Percentiles rank a stretch among this genome's conserved stretches.
Evolutionary conservation across 2,329 filamentous ascomycete species (phyloP).

Genomic region (Magnaporthiopsis incrustans): DNA sequence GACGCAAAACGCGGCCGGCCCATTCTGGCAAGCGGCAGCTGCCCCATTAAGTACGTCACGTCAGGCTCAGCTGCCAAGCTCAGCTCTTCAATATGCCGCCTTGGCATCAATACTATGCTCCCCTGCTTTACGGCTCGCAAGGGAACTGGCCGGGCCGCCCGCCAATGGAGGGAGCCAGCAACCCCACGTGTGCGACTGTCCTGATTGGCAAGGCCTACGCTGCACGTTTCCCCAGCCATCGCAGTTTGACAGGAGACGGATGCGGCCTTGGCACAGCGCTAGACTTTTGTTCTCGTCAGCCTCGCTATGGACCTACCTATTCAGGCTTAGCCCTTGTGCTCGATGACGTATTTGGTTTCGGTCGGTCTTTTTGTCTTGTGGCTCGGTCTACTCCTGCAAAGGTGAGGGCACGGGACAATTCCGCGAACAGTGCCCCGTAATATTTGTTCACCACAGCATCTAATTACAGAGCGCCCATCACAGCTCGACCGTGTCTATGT

Average conservation of each 20-base stretch:
- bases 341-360: not conserved
- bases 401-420: not conserved
- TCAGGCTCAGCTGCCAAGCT: too few species aligned
- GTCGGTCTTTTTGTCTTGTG: too few species aligned
- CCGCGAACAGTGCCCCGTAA: too few species aligned
- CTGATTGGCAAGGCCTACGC: not conserved
- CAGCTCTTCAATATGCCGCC: too few species aligned
- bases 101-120: too few species aligned
- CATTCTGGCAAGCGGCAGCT: too few species aligned
- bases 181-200: not conserved
- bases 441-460: not conserved
- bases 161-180: not conserved
- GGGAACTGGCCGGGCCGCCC: too few species aligned
- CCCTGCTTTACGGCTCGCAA: too few species aligned
- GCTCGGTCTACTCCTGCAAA: too few species aligned
- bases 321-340: not conserved
- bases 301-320: not conserved
- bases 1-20: too few species aligned
- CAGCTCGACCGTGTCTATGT: conserved; percentile 6
- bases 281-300: not conserved
- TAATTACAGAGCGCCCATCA: not conserved
- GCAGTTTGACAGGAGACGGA: not conserved
- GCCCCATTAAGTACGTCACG: too few species aligned
- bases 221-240: not conserved
- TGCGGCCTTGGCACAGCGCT: not conserved